Conservation (phyloP, 495 filamentous ascomycete species). For the Cercophora sp. region DNA sequence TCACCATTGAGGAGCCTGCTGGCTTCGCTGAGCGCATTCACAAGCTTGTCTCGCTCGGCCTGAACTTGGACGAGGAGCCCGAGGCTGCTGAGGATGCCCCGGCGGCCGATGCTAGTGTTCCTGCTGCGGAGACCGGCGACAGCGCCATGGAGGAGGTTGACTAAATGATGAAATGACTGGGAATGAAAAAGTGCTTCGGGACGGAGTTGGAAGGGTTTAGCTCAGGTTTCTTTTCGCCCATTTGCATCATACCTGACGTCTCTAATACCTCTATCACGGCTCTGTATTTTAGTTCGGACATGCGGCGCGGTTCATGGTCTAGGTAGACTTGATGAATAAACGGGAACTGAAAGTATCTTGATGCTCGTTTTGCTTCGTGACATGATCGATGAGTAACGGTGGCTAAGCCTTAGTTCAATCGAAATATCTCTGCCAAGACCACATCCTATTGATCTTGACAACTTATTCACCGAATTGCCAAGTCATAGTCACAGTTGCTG, state of each 20-base stretch:
- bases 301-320: constrained; percentile 20
- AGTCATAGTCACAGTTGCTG: no score
- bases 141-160: constrained; percentile 68
- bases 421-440: no score
- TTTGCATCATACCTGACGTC: constrained; percentile 32
- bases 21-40: constrained; percentile 98
- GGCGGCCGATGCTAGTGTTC: constrained; percentile 41
- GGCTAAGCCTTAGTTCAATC: no score
- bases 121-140: constrained; percentile 53
- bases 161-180: constrained; percentile 41
- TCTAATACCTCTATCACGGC: constrained; percentile 16
- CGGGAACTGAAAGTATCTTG: no score
- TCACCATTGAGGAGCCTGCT: constrained; percentile 98
- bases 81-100: constrained; percentile 66
- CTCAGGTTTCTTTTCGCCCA: constrained; percentile 32
- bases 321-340: constrained; percentile 32
- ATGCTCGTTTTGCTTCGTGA: no score
- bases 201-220: constrained; percentile 45
- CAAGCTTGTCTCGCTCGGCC: constrained; percentile 92
- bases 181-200: constrained; percentile 40
- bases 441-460: no score
- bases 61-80: constrained; percentile 90
- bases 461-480: no score
- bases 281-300: constrained; percentile 31
- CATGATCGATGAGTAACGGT: no score